These are phyloP conservation scores for Vickermania spadyakhi DNA, from an alignment of 208 protist genomes.

Conservation along the genomic window DNA sequence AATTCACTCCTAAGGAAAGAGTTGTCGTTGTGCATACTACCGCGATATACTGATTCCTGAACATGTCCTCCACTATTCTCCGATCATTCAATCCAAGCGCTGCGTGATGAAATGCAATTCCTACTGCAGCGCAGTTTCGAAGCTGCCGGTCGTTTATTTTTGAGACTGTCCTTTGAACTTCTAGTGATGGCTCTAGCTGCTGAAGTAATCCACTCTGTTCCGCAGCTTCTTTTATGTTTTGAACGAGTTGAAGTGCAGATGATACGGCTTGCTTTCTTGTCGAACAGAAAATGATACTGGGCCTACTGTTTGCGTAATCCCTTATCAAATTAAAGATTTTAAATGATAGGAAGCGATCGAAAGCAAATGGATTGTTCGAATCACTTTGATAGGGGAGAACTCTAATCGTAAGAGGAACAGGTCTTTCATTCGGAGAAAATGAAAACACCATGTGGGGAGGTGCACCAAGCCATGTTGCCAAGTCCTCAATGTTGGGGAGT, in stretches of 20 bases:
- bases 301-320: conserved; percentile 60
- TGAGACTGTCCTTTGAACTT: conserved; percentile 16
- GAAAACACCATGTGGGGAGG: conserved; percentile 26
- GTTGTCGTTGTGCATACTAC: conserved; percentile 91
- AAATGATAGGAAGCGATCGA: conserved; percentile 87
- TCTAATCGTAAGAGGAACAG: conserved; percentile 62
- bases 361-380: conserved; percentile 76
- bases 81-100: conserved; percentile 70
- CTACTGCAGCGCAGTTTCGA: conserved; percentile 36
- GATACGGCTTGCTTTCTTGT: conserved; percentile 68
- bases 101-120: conserved; percentile 86
- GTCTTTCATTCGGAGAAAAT: conserved; percentile 65
- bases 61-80: conserved; percentile 78
- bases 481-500: conserved; percentile 87
- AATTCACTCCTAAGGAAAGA: conserved; percentile 90
- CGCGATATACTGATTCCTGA: conserved; percentile 68
- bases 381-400: conserved; percentile 70
- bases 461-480: conserved; percentile 84
- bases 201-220: conserved; percentile 15
- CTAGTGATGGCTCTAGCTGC: conserved; percentile 27
- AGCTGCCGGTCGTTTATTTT: conserved; percentile 66
- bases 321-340: conserved; percentile 75
- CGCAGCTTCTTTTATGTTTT: conserved; percentile 37
- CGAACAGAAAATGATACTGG: conserved; percentile 85
- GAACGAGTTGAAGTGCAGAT: conserved; percentile 49